These are phyloP conservation scores for Globisporangium echinulatum DNA, from an alignment of 352 stramenopile species.

Conservation along the genomic window DNA sequence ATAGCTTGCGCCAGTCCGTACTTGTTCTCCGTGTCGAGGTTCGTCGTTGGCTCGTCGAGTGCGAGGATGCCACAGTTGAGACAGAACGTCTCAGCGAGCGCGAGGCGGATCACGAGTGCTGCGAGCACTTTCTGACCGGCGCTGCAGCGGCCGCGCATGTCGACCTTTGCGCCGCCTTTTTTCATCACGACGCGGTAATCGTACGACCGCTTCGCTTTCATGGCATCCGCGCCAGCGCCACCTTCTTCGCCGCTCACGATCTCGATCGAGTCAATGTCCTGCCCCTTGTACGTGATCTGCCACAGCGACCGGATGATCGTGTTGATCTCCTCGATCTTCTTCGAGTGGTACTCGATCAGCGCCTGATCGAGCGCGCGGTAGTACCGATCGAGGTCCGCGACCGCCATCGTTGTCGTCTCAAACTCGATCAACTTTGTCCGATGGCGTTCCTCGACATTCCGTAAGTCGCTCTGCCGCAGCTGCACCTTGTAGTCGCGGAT, in stretches of 20 bases:
- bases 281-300: slow-evolving; percentile 98
- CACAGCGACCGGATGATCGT: slow-evolving; percentile 97
- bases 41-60: slow-evolving; percentile 99
- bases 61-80: slow-evolving; percentile 97
- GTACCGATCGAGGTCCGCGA: slow-evolving; percentile 97
- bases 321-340: slow-evolving; percentile 99
- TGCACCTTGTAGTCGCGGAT: slow-evolving; percentile 63
- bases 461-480: slow-evolving; percentile 68
- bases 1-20: slow-evolving; percentile 85
- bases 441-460: slow-evolving; percentile 92
- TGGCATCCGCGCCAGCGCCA: slow-evolving; percentile 28
- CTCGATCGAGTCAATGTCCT: slow-evolving; percentile 99
- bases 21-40: slow-evolving; percentile 97
- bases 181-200: slow-evolving; percentile 99
- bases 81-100: slow-evolving; percentile 98
- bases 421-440: slow-evolving; percentile 93
- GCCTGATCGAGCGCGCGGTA: slow-evolving; percentile 94
- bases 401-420: slow-evolving; percentile 94
- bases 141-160: slow-evolving; percentile 99
- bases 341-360: slow-evolving; percentile 95
- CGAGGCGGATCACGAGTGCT: slow-evolving; percentile 96
- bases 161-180: slow-evolving; percentile 92
- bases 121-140: slow-evolving; percentile 96
- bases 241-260: slow-evolving; percentile 92
- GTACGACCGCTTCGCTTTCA: slow-evolving; percentile 81